phyloP scores from a whole-genome alignment of 768 basidiomycete genomes.

The Pleurotus platypus region DNA sequence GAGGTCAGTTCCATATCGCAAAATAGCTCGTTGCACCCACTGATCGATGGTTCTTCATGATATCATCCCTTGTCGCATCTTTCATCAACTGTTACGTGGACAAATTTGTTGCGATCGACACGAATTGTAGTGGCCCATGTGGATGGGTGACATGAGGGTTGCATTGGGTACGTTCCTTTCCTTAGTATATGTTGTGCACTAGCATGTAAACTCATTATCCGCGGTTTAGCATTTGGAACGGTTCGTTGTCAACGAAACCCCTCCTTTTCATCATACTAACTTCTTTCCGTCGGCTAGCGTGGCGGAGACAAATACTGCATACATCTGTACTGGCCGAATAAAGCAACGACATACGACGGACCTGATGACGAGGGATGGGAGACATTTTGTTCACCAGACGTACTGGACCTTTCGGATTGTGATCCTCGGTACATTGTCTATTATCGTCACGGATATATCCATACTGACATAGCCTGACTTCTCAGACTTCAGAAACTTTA shows the following conservation, averaged over 20 bases:
- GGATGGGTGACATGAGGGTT: constrained; percentile 26
- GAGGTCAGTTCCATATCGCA: constrained; percentile 23
- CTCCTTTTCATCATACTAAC: neutral
- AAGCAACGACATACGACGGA: constrained; percentile 17
- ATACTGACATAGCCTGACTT: constrained; percentile 7
- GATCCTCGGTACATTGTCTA: constrained; percentile 27
- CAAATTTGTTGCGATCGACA: too few species aligned
- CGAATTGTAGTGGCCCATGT: constrained; percentile 24
- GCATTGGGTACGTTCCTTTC: constrained; percentile 16
- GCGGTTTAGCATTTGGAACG: constrained; percentile 24
- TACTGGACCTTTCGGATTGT: constrained; percentile 28
- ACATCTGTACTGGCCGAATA: constrained; percentile 36
- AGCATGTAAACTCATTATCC: constrained; percentile 13
- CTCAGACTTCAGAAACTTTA: constrained; percentile 32
- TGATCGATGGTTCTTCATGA: too few species aligned
- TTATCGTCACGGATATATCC: neutral
- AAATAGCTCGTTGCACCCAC: too few species aligned
- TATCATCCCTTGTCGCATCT: too few species aligned
- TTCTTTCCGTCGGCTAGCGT: constrained; percentile 20
- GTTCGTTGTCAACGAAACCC: constrained; percentile 5
- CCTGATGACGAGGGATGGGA: constrained; percentile 29
- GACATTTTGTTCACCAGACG: constrained; percentile 24
- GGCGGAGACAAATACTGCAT: constrained; percentile 32
- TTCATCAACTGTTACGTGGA: too few species aligned
- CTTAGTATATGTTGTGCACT: neutral